A percentile compares a stretch with the other conserved stretches of the same genome.
Evolutionary conservation across 352 stramenopile species (phyloP).

Genomic region (Aphanomyces euteiches): DNA sequence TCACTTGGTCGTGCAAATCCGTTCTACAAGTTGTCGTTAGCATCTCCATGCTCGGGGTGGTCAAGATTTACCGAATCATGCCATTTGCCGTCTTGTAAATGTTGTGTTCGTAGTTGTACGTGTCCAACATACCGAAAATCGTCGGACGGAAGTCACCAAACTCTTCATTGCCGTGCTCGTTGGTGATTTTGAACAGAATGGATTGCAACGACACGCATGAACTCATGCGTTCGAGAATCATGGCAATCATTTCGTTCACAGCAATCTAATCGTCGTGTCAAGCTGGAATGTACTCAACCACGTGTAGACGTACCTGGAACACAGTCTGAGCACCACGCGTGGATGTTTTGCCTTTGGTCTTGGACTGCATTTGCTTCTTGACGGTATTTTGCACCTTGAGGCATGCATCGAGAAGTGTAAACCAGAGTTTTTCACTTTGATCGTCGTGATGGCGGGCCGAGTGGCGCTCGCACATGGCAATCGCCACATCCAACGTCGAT

Average conservation of each 20-base stretch:
- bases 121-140: conserved; percentile 92
- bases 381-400: conserved; percentile 91
- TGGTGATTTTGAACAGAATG: conserved; percentile 94
- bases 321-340: conserved; percentile 70
- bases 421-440: conserved; percentile 93
- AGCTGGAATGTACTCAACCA: not conserved
- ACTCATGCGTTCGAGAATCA: conserved; percentile 93
- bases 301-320: conserved; percentile 47
- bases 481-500: conserved; percentile 85
- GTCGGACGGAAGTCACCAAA: conserved; percentile 94
- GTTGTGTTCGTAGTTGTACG: conserved; percentile 89
- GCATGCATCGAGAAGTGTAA: conserved; percentile 91
- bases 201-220: conserved; percentile 90
- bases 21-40: conserved; percentile 37
- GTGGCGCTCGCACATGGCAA: conserved; percentile 94
- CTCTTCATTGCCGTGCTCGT: conserved; percentile 88
- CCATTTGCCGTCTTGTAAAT: conserved; percentile 85
- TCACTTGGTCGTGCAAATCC: conserved; percentile 83
- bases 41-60: not conserved
- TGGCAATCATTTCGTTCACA: conserved; percentile 89
- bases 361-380: conserved; percentile 81
- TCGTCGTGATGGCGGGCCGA: conserved; percentile 77
- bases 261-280: conserved; percentile 38
- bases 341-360: conserved; percentile 56
- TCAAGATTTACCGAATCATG: conserved; percentile 42